Evolutionary conservation across 768 basidiomycete species (phyloP).

Genomic region (Suillus subluteus): DNA sequence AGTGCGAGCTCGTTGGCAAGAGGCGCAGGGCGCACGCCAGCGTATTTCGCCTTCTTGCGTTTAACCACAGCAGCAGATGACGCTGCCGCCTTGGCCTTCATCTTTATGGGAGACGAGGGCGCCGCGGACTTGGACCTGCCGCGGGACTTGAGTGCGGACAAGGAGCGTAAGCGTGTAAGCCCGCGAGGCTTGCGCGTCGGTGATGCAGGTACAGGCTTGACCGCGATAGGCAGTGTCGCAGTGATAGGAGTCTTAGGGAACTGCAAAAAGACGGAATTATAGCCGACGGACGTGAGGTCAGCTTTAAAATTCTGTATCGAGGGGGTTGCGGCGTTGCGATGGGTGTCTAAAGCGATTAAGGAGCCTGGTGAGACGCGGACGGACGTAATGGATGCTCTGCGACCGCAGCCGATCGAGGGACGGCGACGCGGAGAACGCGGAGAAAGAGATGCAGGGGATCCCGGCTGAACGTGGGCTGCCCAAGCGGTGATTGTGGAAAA

Average conservation of each 20-base stretch:
- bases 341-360: constrained; percentile 42
- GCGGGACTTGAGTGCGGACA: constrained; percentile 49
- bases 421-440: constrained; percentile 45
- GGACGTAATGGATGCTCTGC: constrained; percentile 43
- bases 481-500: constrained; percentile 58
- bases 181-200: constrained; percentile 27
- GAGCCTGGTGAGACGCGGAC: constrained; percentile 46
- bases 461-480: constrained; percentile 70
- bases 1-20: constrained; percentile 69
- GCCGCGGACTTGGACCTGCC: constrained; percentile 40
- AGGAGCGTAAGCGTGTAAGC: constrained; percentile 53
- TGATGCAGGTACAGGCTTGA: constrained; percentile 13
- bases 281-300: constrained; percentile 64
- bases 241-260: constrained; percentile 53
- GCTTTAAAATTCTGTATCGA: constrained; percentile 50
- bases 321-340: constrained; percentile 39
- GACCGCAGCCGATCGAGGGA: constrained; percentile 32
- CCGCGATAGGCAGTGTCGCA: constrained; percentile 17
- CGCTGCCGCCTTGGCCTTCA: constrained; percentile 21
- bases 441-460: constrained; percentile 56
- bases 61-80: constrained; percentile 42
- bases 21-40: constrained; percentile 44
- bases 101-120: constrained; percentile 31
- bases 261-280: constrained; percentile 67
- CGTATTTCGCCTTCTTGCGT: constrained; percentile 57